phyloP scores from a whole-genome alignment of 164 flowering plant species.

The Liquidambar formosana region DNA sequence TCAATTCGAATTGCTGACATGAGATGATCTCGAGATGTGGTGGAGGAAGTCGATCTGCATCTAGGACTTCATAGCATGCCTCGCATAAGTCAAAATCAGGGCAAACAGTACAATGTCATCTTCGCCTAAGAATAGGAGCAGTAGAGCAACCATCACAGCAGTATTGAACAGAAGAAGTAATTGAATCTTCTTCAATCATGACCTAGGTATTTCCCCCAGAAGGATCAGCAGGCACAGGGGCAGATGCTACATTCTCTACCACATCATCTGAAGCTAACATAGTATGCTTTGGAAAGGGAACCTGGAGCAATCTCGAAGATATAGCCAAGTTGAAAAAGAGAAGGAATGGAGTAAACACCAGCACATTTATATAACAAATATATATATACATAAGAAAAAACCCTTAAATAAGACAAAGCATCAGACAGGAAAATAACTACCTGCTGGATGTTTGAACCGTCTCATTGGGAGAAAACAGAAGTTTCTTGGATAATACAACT shows the following conservation, averaged over 20 bases:
- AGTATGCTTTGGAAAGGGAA: conserved; percentile 98
- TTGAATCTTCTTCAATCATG: conserved; percentile 91
- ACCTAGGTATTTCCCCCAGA: conserved; percentile 68
- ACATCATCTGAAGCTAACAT: conserved; percentile 83
- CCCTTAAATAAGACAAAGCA: not conserved
- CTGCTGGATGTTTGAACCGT: conserved; percentile 98
- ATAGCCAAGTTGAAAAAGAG: conserved; percentile 83
- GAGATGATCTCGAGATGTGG: conserved; percentile 96
- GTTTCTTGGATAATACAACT: conserved; percentile 71
- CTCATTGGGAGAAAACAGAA: conserved; percentile 79
- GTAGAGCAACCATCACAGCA: conserved; percentile 99
- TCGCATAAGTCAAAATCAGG: conserved; percentile 99
- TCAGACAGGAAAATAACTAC: conserved; percentile 31
- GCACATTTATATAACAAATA: not conserved
- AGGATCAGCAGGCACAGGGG: conserved; percentile 49
- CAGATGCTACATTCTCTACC: conserved; percentile 49
- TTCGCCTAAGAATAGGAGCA: conserved; percentile 87
- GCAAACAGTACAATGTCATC: conserved; percentile 98
- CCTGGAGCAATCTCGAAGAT: conserved; percentile 98
- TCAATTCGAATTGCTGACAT: conserved; percentile 99
- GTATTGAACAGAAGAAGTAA: conserved; percentile 93
- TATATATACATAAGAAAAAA: no score
- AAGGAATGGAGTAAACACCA: conserved; percentile 1
- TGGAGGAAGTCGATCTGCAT: conserved; percentile 89
- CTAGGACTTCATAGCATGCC: conserved; percentile 89